Evolutionary conservation across 257 asterid genomes (phyloP), one percentile per base, ranked within the genome.

Genomic region (Fraxinus anomala): DNA sequence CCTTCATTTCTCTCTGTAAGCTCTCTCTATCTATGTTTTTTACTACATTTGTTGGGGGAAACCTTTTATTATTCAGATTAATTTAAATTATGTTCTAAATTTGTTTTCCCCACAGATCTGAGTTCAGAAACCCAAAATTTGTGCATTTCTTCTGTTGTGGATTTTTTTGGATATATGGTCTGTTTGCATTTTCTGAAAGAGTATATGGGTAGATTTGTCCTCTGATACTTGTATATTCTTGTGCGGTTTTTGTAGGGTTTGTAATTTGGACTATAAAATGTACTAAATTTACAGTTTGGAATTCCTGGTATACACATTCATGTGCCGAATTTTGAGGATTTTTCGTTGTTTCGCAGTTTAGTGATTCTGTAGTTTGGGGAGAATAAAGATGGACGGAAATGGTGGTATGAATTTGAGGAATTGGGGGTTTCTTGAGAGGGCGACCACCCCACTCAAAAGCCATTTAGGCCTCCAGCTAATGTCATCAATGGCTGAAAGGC

Each of bases 331-430:
- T 75, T 14, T 72, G 26, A 26, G 36, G 40, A 72, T 59, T 24
- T 76, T 82, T 44, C 28, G 3, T 68, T 81, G 44, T 85, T 72
- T 80, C 78, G 82, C 83, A 26, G 76, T 77, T 77, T 75, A 80
- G 72, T 70, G 82, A 82, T 70, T 80, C 80, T 81, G 74, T 37
- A 40, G 59, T 70, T 72, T 70, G 71, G 70, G 42, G 67, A 56
- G 74, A 47, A 74, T 16, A 33, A 65, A 78, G 79, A 91, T 94
- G 98, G 98, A 92, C 83, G 94, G 85, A n/a, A 86, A 86, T 85
- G 93, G 90, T 11, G 44, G 85, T 72, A 26, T 86, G 82, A 84
- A 84, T 85, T 56, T 78, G 75, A 87, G 87, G 83, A 89, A 83
- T 81, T 92, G 97, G 97, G 87, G 79, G 6, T 87, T 82, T 79